phyloP scores from a whole-genome alignment of 495 filamentous ascomycete genomes.

The Lophium mytilinum region DNA sequence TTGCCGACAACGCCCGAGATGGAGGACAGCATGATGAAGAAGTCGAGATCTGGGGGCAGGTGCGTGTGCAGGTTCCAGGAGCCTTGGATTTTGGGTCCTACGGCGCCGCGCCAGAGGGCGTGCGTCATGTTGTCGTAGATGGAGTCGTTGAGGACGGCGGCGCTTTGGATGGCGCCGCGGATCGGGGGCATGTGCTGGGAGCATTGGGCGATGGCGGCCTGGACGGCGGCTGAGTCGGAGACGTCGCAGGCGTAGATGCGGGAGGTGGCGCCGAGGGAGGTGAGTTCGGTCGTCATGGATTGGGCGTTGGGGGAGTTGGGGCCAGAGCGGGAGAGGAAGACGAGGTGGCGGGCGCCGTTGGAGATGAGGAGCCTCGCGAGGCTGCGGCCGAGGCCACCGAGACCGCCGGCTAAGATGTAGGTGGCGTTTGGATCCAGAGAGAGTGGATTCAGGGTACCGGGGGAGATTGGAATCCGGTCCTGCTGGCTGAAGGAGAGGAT shows the following conservation, averaged over 20 bases:
- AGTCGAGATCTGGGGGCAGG: neutral
- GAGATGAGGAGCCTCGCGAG: slow-evolving; percentile 11
- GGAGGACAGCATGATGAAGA: slow-evolving; percentile 6
- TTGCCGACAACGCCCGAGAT: neutral
- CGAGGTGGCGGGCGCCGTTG: slow-evolving; percentile 11
- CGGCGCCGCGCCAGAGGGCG: neutral
- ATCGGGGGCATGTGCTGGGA: slow-evolving; percentile 1
- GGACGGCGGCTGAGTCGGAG: neutral
- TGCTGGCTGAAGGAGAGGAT: neutral
- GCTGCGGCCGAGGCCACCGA: slow-evolving; percentile 15
- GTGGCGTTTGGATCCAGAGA: slow-evolving; percentile 1
- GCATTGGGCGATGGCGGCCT: neutral
- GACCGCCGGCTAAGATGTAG: slow-evolving; percentile 15
- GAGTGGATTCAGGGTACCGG: neutral
- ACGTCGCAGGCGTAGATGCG: neutral
- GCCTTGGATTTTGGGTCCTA: slow-evolving; percentile 1
- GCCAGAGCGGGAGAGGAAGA: slow-evolving; percentile 10
- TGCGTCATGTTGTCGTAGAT: slow-evolving; percentile 19
- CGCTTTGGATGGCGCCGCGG: slow-evolving; percentile 20
- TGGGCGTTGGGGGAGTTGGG: neutral
- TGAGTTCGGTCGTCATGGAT: neutral
- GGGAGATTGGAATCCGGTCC: neutral
- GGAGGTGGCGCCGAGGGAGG: too few species aligned
- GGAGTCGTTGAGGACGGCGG: slow-evolving; percentile 15
- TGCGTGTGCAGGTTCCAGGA: slow-evolving; percentile 7